phyloP scores from a whole-genome alignment of 2,329 filamentous ascomycete species.

The Samsoniella hepiali region DNA sequence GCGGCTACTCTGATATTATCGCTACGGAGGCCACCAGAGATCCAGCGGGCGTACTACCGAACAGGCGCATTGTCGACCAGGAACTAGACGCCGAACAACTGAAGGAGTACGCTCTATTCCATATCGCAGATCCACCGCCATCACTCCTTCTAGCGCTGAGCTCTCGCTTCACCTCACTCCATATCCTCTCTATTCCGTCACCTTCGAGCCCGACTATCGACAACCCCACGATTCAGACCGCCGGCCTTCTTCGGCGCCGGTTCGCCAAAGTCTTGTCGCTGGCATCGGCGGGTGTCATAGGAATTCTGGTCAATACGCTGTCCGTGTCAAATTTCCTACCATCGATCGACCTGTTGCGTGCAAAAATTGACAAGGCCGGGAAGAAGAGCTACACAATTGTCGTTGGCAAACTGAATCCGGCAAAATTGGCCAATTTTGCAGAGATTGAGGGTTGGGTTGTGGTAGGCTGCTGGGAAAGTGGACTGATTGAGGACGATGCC shows the following conservation, averaged over 20 bases:
- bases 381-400: conserved; percentile 98
- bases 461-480: conserved; percentile 97
- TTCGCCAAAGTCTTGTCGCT: conserved; percentile 84
- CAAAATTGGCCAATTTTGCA: conserved; percentile 93
- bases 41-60: conserved; percentile 77
- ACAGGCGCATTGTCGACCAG: conserved; percentile 62
- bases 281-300: conserved; percentile 77
- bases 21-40: conserved; percentile 72
- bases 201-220: conserved; percentile 48
- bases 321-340: conserved; percentile 86
- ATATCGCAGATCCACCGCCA: conserved; percentile 76
- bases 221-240: conserved; percentile 43
- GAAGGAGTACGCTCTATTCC: conserved; percentile 72
- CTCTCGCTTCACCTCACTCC: conserved; percentile 73
- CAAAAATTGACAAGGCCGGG: conserved; percentile 70
- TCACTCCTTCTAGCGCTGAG: conserved; percentile 84
- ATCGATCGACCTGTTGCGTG: conserved; percentile 71
- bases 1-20: conserved; percentile 69
- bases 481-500: conserved; percentile 75
- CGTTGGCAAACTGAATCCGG: conserved; percentile 92
- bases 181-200: conserved; percentile 70
- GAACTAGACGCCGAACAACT: conserved; percentile 45
- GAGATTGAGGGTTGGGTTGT: conserved; percentile 97
- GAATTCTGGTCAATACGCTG: conserved; percentile 93
- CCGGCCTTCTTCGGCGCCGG: conserved; percentile 68